A percentile compares a stretch with the other conserved stretches of the same genome.
These are phyloP conservation scores for Eucalyptus albens DNA, from an alignment of 345 rosid species.

Conservation along the genomic window DNA sequence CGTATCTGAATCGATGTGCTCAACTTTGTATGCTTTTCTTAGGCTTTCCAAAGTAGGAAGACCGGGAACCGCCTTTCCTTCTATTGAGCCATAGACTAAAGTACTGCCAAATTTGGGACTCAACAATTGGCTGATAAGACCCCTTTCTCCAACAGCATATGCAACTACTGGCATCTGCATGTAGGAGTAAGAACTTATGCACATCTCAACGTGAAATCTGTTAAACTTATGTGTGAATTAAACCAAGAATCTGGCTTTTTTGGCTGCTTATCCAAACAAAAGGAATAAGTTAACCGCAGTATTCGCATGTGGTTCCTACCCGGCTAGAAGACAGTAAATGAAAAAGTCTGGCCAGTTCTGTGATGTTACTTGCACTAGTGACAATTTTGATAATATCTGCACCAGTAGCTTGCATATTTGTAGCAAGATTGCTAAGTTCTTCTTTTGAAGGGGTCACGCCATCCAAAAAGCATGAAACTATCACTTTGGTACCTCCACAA, in stretches of 20 bases:
- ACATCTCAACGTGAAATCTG: not conserved
- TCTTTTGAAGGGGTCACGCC: conserved; percentile 21
- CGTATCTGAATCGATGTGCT: conserved; percentile 18
- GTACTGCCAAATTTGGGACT: conserved; percentile 33
- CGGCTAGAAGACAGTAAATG: conserved; percentile 17
- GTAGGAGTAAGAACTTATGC: not conserved
- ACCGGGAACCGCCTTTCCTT: conserved; percentile 25
- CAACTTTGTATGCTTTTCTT: conserved; percentile 16
- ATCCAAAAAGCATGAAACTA: conserved; percentile 29
- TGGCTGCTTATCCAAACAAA: not conserved
- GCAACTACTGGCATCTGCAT: conserved; percentile 33
- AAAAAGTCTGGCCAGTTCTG: conserved; percentile 31
- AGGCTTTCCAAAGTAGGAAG: conserved; percentile 31
- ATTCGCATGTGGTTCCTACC: conserved; percentile 2
- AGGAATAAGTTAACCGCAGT: not conserved
- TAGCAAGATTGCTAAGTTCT: conserved; percentile 23
- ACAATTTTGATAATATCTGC: conserved; percentile 36
- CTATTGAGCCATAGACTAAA: conserved; percentile 41
- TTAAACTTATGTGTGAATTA: not conserved
- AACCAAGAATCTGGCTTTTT: not conserved
- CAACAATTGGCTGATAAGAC: conserved; percentile 46
- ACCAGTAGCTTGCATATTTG: conserved; percentile 18
- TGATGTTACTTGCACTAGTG: conserved; percentile 24
- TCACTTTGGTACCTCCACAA: conserved; percentile 8
- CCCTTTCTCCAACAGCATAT: conserved; percentile 45